Evolutionary conservation across 176 grass and related monocot species (phyloP).

Genomic region (Zoysia pacifica): DNA sequence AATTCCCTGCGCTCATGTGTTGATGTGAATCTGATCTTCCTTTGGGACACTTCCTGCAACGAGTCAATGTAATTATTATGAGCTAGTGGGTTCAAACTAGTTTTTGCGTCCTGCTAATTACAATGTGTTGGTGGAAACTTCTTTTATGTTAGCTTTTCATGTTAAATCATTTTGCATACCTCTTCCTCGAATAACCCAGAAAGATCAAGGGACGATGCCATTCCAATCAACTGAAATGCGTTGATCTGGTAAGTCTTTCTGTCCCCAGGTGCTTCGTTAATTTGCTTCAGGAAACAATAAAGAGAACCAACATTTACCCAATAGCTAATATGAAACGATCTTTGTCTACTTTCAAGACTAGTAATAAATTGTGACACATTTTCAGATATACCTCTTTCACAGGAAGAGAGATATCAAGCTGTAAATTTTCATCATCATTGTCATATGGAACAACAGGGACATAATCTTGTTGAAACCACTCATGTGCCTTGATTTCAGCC

Average conservation of each 20-base stretch:
- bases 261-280: constrained; percentile 21
- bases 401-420: constrained; percentile 32
- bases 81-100: neutral
- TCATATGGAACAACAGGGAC: constrained; percentile 51
- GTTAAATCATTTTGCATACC: constrained; percentile 37
- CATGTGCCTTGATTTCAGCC: constrained; percentile 61
- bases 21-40: constrained; percentile 84
- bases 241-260: constrained; percentile 62
- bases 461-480: constrained; percentile 77
- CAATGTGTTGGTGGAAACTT: neutral
- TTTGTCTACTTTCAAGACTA: neutral
- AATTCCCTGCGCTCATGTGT: constrained; percentile 53
- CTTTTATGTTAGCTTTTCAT: neutral
- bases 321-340: neutral
- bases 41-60: constrained; percentile 68
- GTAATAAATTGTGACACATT: neutral
- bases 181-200: constrained; percentile 92
- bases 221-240: constrained; percentile 92
- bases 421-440: constrained; percentile 57
- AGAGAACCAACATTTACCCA: neutral
- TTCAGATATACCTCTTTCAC: constrained; percentile 56
- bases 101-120: neutral
- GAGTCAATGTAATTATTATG: neutral
- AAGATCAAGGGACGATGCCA: constrained; percentile 89
- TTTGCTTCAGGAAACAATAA: constrained; percentile 48